phyloP scores from a whole-genome alignment of 2,329 filamentous ascomycete genomes.

The Arthrinium phaeospermum region DNA sequence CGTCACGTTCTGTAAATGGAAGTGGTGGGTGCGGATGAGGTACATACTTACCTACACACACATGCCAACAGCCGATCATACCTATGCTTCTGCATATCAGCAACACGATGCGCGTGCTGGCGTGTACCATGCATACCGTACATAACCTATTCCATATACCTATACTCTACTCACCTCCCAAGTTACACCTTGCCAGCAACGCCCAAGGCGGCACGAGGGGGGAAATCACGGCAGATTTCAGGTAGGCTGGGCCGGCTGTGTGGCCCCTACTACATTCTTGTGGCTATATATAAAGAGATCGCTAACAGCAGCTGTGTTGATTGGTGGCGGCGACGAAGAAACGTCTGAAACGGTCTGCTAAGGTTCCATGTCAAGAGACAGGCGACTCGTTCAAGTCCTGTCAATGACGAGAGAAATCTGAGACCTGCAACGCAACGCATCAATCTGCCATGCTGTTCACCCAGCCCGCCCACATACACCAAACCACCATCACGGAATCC shows the following conservation, averaged over 20 bases:
- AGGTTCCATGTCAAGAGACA: constrained; percentile 15
- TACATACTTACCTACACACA: too few relatives aligned
- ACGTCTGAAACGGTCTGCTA: constrained; percentile 8
- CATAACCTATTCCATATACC: background rate
- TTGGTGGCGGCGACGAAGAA: constrained; percentile 14
- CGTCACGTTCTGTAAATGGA: background rate
- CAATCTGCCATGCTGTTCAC: constrained; percentile 12
- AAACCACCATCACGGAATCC: background rate
- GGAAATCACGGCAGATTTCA: background rate
- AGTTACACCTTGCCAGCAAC: background rate
- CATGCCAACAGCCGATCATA: background rate
- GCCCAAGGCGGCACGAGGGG: background rate
- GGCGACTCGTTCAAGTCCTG: constrained; percentile 11
- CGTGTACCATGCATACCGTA: background rate
- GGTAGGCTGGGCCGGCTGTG: background rate
- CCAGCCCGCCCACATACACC: background rate
- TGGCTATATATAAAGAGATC: constrained; percentile 3
- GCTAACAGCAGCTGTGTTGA: background rate
- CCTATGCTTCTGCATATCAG: background rate
- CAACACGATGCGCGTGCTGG: background rate
- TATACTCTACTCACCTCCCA: background rate
- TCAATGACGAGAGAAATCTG: background rate
- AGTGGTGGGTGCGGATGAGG: background rate
- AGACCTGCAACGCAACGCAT: constrained; percentile 11
- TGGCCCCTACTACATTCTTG: constrained; percentile 4